A percentile compares a stretch with the other conserved stretches of the same genome.
Conservation (phyloP, 176 grass and related monocot genomes). For the Triticum turgidum region DNA sequence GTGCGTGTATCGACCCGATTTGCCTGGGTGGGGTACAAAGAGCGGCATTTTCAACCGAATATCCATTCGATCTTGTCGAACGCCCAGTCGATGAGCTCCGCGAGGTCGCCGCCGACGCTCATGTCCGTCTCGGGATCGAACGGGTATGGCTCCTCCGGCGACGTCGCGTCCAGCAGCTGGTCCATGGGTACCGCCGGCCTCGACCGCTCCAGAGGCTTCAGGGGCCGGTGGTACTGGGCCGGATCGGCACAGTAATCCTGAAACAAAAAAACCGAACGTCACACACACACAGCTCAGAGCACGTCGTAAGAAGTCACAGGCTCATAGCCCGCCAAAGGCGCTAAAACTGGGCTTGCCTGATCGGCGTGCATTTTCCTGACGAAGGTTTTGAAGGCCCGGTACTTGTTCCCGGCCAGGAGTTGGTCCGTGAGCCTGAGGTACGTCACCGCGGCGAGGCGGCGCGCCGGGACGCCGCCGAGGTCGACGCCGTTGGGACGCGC, state of each 20-base stretch:
- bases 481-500: conserved; percentile 53
- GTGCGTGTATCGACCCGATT: too few species aligned
- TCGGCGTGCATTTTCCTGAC: conserved; percentile 79
- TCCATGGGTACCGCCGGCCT: conserved; percentile 40
- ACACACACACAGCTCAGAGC: neutral
- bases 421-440: conserved; percentile 69
- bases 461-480: conserved; percentile 10
- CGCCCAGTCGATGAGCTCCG: conserved; percentile 34
- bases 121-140: conserved; percentile 71
- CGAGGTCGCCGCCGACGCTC: conserved; percentile 48
- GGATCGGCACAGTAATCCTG: conserved; percentile 60
- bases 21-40: too few species aligned
- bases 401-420: conserved; percentile 50
- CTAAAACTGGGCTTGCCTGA: conserved; percentile 13
- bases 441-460: conserved; percentile 56
- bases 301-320: too few species aligned
- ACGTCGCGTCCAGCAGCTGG: conserved; percentile 45
- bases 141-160: conserved; percentile 44
- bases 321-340: neutral
- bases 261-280: neutral
- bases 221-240: conserved; percentile 37
- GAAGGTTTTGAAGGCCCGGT: conserved; percentile 63
- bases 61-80: conserved; percentile 29
- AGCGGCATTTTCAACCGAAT: neutral
- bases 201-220: conserved; percentile 56